phyloP scores from a whole-genome alignment of 495 filamentous ascomycete genomes.

The Tuber umbilicatum region DNA sequence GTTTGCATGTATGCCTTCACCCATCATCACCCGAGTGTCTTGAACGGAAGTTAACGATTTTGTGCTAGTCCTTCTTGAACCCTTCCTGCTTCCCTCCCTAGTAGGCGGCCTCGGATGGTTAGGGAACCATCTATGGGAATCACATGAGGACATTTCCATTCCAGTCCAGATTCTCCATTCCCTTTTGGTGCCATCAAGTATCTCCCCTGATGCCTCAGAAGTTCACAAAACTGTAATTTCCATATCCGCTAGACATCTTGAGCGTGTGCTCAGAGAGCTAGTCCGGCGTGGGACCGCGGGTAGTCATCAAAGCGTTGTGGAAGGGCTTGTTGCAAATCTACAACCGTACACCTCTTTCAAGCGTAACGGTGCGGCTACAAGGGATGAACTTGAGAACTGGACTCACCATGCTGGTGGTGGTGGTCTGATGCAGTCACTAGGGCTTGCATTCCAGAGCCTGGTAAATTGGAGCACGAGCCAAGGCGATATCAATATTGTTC shows the following conservation, averaged over 20 bases:
- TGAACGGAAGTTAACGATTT: conserved; percentile 42
- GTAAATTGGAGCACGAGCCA: conserved; percentile 62
- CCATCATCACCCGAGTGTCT: neutral
- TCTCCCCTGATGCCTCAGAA: conserved; percentile 69
- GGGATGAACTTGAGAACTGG: conserved; percentile 74
- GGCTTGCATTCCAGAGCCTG: conserved; percentile 58
- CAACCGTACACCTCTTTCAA: conserved; percentile 58
- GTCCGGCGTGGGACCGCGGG: conserved; percentile 61
- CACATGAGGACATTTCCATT: conserved; percentile 50
- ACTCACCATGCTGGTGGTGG: conserved; percentile 56
- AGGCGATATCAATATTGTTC: conserved; percentile 50
- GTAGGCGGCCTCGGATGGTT: conserved; percentile 76
- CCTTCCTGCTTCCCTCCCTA: conserved; percentile 81
- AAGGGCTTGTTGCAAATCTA: conserved; percentile 63
- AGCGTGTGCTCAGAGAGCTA: conserved; percentile 66
- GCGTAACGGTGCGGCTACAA: conserved; percentile 57
- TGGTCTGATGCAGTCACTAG: conserved; percentile 55
- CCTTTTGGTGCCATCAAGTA: conserved; percentile 66
- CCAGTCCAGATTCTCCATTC: conserved; percentile 70
- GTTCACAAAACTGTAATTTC: conserved; percentile 79
- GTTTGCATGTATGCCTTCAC: conserved; percentile 64
- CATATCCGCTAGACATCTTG: conserved; percentile 69
- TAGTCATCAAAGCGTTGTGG: conserved; percentile 14
- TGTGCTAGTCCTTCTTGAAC: conserved; percentile 61
- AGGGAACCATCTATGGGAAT: conserved; percentile 71